Evolutionary conservation across 1,284 basidiomycete species (phyloP).

Genomic region (Sporisorium graminicola): DNA sequence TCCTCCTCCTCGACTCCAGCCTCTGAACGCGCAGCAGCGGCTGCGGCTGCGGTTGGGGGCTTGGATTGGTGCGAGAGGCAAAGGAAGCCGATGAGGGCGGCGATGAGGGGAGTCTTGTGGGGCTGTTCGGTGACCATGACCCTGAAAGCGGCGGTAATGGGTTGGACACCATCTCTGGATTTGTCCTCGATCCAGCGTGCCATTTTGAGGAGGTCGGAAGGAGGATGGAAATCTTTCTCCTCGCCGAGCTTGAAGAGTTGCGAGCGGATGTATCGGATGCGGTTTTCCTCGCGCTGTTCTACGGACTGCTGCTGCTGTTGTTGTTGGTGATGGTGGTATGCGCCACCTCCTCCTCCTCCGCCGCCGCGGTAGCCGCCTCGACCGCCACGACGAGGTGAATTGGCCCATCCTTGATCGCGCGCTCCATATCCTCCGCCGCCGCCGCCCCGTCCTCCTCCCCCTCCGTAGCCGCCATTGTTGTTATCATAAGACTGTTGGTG

Average conservation of each 20-base stretch:
- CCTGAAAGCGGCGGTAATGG: slow-evolving; percentile 56
- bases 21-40: too few relatives aligned
- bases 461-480: background rate
- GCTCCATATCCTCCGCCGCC: slow-evolving; percentile 3
- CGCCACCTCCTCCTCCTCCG: slow-evolving; percentile 25
- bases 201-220: slow-evolving; percentile 57
- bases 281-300: slow-evolving; percentile 47
- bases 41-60: slow-evolving; percentile 2
- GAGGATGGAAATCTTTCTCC: slow-evolving; percentile 57
- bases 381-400: slow-evolving; percentile 45
- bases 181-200: slow-evolving; percentile 61
- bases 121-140: slow-evolving; percentile 64
- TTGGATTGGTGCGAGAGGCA: slow-evolving; percentile 46
- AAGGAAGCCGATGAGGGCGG: slow-evolving; percentile 65
- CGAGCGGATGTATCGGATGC: slow-evolving; percentile 41
- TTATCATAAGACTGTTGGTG: slow-evolving; percentile 24
- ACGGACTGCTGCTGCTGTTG: slow-evolving; percentile 28
- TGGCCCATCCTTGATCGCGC: slow-evolving; percentile 41
- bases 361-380: slow-evolving; percentile 21
- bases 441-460: slow-evolving; percentile 2
- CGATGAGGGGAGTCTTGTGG: slow-evolving; percentile 57
- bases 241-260: slow-evolving; percentile 59
- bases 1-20: slow-evolving; percentile 7
- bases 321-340: slow-evolving; percentile 24
- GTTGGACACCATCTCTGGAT: slow-evolving; percentile 36